Evolutionary conservation across 2,329 filamentous ascomycete species (phyloP).

Genomic region (Aplosporella prunicola): DNA sequence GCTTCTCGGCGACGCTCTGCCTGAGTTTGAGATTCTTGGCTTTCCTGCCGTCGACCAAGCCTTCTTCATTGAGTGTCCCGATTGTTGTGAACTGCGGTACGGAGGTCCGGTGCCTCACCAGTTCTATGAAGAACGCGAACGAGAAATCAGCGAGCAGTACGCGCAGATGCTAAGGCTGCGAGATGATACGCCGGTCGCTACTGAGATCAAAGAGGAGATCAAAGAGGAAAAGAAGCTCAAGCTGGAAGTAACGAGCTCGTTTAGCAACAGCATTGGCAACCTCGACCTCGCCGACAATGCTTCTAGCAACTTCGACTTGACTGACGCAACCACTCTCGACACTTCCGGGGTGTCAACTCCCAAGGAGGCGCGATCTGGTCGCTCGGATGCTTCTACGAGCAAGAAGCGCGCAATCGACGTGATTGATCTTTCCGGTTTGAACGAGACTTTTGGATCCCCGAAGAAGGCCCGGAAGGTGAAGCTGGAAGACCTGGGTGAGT

Average conservation of each 20-base stretch:
- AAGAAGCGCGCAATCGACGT: too few species aligned
- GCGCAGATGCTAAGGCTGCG: too few species aligned
- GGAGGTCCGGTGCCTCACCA: slow-evolving; percentile 11
- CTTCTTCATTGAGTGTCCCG: slow-evolving; percentile 44
- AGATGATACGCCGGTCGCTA: too few species aligned
- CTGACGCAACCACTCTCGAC: not conserved
- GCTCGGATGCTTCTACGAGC: too few species aligned
- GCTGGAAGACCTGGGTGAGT: too few species aligned
- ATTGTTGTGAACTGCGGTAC: slow-evolving; percentile 25
- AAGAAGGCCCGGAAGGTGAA: too few species aligned
- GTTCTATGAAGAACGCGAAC: not conserved
- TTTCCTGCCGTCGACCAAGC: slow-evolving; percentile 35
- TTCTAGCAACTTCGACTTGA: slow-evolving; percentile 1
- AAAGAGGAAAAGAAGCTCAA: not conserved
- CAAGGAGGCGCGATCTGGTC: too few species aligned
- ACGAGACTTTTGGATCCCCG: too few species aligned
- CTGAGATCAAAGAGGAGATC: not conserved
- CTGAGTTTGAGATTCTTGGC: slow-evolving; percentile 44
- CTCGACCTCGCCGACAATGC: not conserved
- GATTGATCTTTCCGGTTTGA: too few species aligned
- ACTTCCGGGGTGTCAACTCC: too few species aligned
- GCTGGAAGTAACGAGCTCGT: not conserved
- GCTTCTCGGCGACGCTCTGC: slow-evolving; percentile 43
- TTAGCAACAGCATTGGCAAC: not conserved
- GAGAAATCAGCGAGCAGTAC: not conserved